phyloP scores from a whole-genome alignment of 1,139 yeast genomes.

The Ogataea hybrid region DNA sequence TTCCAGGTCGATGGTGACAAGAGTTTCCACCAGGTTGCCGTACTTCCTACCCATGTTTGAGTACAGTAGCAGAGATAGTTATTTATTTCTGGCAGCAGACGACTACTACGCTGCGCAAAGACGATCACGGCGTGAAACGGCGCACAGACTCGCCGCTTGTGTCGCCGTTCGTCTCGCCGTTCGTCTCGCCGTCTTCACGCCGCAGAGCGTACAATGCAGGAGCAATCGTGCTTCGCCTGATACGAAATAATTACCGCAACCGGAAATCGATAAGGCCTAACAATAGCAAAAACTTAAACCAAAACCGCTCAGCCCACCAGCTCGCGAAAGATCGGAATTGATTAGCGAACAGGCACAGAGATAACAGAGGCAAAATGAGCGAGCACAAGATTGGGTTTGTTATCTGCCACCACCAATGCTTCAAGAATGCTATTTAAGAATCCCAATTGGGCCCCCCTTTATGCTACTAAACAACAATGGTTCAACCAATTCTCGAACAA shows the following conservation, averaged over 20 bases:
- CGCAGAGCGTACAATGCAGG: not conserved
- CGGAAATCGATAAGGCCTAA: conserved; percentile 6
- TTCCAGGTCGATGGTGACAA: conserved; percentile 35
- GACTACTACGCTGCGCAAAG: not conserved
- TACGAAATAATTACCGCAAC: conserved; percentile 1
- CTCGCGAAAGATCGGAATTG: not conserved
- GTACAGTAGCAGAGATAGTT: not conserved
- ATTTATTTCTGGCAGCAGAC: not conserved
- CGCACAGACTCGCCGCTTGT: conserved; percentile 5
- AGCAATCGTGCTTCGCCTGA: not conserved
- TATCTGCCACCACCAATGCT: too few relatives aligned
- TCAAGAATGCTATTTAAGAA: not conserved
- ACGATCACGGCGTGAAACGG: not conserved
- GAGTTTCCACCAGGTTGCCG: conserved; percentile 20
- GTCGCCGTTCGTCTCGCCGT: conserved; percentile 5
- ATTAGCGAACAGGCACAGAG: not conserved
- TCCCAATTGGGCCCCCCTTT: not conserved
- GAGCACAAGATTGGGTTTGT: too few relatives aligned
- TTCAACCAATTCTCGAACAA: conserved; percentile 26
- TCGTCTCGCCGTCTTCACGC: not conserved
- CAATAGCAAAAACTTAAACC: not conserved
- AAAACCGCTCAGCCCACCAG: not conserved
- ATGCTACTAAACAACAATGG: conserved; percentile 7
- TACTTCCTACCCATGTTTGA: conserved; percentile 9
- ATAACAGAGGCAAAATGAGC: too few relatives aligned